A percentile compares a stretch with the other conserved stretches of the same genome.
Conservation (phyloP, 768 basidiomycete genomes). For the Cystofilobasidium bisporidii region DNA sequence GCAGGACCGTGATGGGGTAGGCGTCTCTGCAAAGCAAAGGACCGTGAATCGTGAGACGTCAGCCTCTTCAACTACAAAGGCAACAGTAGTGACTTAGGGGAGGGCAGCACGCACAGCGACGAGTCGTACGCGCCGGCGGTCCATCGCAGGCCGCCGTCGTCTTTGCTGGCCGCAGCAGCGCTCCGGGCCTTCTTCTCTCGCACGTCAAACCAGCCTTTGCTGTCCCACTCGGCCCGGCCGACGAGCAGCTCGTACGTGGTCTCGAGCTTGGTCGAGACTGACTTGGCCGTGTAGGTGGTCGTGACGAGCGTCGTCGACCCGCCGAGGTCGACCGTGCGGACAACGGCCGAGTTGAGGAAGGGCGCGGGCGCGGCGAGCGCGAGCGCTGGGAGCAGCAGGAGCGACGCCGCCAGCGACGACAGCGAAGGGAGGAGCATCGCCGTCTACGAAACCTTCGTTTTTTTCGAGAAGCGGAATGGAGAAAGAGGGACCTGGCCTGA, state of each 20-base stretch:
- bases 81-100: not conserved
- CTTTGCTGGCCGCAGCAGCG: slow-evolving; percentile 45
- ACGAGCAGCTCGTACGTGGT: slow-evolving; percentile 40
- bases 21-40: slow-evolving; percentile 11
- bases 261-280: slow-evolving; percentile 52
- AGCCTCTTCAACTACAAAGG: slow-evolving; percentile 10
- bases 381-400: not conserved
- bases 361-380: slow-evolving; percentile 4
- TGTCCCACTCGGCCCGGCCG: slow-evolving; percentile 29
- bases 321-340: slow-evolving; percentile 79
- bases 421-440: not conserved
- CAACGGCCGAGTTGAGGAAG: slow-evolving; percentile 56
- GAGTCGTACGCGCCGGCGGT: not conserved
- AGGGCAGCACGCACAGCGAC: not conserved
- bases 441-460: too few relatives aligned
- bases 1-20: slow-evolving; percentile 50
- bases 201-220: slow-evolving; percentile 49
- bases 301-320: slow-evolving; percentile 79
- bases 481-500: not conserved
- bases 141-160: slow-evolving; percentile 42
- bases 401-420: not conserved
- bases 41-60: too few relatives aligned
- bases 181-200: slow-evolving; percentile 60
- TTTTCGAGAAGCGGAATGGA: too few relatives aligned
- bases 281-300: slow-evolving; percentile 73